phyloP scores from a whole-genome alignment of 208 protist genomes.

The Acanthamoeba lenticulata region DNA sequence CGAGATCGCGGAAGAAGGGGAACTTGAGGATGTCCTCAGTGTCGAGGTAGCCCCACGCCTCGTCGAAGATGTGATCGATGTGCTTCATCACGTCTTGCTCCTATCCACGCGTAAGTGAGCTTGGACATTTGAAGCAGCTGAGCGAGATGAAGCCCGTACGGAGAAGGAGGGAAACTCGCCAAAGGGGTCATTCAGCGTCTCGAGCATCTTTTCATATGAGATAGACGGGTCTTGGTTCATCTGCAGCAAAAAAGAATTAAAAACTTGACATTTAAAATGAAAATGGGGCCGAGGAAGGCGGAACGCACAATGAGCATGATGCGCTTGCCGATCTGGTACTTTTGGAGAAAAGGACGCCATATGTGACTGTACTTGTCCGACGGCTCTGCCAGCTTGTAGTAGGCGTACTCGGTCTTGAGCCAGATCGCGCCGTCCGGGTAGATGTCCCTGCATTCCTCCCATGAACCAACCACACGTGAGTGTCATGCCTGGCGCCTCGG shows the following conservation, averaged over 20 bases:
- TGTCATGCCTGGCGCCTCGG: not conserved
- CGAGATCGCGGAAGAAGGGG: constrained; percentile 25
- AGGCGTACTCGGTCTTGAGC: constrained; percentile 13
- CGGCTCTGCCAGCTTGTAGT: constrained; percentile 47
- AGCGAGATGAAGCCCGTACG: not conserved
- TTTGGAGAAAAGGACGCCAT: constrained; percentile 8
- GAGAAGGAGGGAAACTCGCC: constrained; percentile 50
- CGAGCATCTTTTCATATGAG: constrained; percentile 14
- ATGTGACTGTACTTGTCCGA: constrained; percentile 20
- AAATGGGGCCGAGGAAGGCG: too few species aligned
- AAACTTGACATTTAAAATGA: too few species aligned
- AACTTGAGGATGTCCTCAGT: constrained; percentile 52
- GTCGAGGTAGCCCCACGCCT: constrained; percentile 34
- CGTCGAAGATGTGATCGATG: constrained; percentile 40
- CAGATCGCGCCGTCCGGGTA: constrained; percentile 29
- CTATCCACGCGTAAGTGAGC: not conserved
- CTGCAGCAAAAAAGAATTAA: not conserved
- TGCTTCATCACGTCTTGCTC: constrained; percentile 18
- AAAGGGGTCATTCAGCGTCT: not conserved
- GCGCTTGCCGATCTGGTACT: constrained; percentile 19
- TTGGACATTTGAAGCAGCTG: not conserved
- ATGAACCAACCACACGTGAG: not conserved
- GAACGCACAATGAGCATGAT: not conserved
- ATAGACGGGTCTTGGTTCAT: constrained; percentile 38
- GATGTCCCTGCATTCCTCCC: not conserved